Percentiles rank a stretch among this genome's conserved stretches.
phyloP scores from a whole-genome alignment of 352 stramenopile genomes.

The Aphanomyces stellatus region DNA sequence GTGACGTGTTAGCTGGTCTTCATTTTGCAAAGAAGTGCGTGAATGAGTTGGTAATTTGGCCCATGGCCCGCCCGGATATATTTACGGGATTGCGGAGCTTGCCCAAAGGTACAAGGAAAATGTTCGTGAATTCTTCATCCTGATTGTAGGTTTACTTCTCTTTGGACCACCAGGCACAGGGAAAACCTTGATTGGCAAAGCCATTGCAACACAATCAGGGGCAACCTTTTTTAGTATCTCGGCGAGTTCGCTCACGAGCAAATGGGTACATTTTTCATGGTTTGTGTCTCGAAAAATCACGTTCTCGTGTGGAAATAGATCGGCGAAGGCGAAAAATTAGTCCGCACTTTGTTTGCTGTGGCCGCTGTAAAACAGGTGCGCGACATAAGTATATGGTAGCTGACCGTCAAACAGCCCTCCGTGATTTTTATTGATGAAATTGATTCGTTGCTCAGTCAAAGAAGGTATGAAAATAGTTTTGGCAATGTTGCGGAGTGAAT shows the following conservation, averaged over 20 bases:
- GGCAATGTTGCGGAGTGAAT: neutral
- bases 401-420: constrained; percentile 55
- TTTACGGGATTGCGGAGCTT: constrained; percentile 93
- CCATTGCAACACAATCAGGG: constrained; percentile 95
- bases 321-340: constrained; percentile 97
- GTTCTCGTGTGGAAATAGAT: constrained; percentile 53
- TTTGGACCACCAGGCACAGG: constrained; percentile 94
- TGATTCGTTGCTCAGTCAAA: constrained; percentile 96
- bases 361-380: constrained; percentile 83
- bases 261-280: constrained; percentile 80
- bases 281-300: neutral
- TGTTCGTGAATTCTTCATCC: constrained; percentile 1
- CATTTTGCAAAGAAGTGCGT: constrained; percentile 97
- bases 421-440: constrained; percentile 99
- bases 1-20: constrained; percentile 89
- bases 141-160: constrained; percentile 81
- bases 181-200: constrained; percentile 99
- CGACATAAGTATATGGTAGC: neutral
- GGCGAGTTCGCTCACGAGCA: constrained; percentile 96
- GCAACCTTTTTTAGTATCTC: constrained; percentile 99
- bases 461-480: constrained; percentile 47
- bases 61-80: constrained; percentile 95
- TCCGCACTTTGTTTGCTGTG: constrained; percentile 95
- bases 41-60: constrained; percentile 98
- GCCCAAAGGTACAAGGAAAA: constrained; percentile 75